A percentile compares a stretch with the other conserved stretches of the same genome.
Evolutionary conservation across 148 eudicot species (phyloP).

Genomic region (Chenopodium formosanum): DNA sequence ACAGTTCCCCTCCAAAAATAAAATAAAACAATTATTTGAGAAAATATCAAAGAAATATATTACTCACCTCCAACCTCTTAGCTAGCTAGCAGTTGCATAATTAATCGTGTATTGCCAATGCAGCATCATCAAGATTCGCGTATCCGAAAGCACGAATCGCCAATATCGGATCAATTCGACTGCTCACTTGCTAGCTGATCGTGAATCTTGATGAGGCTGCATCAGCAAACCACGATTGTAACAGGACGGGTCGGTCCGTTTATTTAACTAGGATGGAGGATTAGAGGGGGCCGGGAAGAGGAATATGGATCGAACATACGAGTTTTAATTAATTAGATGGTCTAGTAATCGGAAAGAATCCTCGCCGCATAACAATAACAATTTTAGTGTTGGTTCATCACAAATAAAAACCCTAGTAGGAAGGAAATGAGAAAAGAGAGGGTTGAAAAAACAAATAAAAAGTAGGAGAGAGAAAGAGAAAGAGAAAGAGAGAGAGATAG

Average conservation of each 20-base stretch:
- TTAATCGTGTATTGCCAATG: conserved; percentile 31
- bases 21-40: no score
- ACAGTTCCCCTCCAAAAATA: no score
- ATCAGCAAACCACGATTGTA: conserved; percentile 28
- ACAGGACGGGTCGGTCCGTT: neutral
- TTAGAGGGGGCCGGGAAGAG: neutral
- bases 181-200: neutral
- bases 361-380: neutral
- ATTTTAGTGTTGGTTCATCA: no score
- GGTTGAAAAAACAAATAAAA: neutral
- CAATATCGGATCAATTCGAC: neutral
- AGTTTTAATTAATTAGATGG: neutral
- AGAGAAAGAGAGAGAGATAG: neutral
- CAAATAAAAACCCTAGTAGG: no score
- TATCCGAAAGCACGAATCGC: neutral
- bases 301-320: no score
- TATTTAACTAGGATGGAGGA: neutral
- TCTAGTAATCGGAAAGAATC: neutral
- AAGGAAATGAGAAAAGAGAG: no score
- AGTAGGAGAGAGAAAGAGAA: neutral
- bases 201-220: conserved; percentile 36
- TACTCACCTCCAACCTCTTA: no score
- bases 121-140: conserved; percentile 40
- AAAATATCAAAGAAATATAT: no score
- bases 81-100: neutral